Conservation (phyloP, 352 stramenopile genomes). For the Peronospora belbahrii region DNA sequence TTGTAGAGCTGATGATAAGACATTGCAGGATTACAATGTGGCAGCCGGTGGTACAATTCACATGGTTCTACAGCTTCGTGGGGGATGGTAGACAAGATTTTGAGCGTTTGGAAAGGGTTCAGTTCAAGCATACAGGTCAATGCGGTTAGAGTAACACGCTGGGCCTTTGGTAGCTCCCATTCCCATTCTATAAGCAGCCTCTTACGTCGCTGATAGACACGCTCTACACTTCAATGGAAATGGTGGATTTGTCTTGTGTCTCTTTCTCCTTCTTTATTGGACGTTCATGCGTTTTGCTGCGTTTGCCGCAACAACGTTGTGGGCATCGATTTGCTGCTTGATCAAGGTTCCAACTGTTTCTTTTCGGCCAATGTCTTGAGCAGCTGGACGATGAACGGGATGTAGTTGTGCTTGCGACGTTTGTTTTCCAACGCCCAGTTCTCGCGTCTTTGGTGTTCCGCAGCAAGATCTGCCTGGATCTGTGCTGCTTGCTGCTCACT, state of each 20-base stretch:
- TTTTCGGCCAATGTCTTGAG: constrained; percentile 89
- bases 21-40: constrained; percentile 95
- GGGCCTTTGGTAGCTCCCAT: not conserved
- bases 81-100: constrained; percentile 50
- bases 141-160: constrained; percentile 24
- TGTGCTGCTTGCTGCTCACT: constrained; percentile 34
- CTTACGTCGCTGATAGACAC: constrained; percentile 9
- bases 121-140: not conserved
- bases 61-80: constrained; percentile 98
- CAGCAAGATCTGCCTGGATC: constrained; percentile 42
- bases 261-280: constrained; percentile 15
- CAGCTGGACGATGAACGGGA: constrained; percentile 92
- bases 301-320: constrained; percentile 10
- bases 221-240: constrained; percentile 1
- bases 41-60: constrained; percentile 95
- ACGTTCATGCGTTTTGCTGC: constrained; percentile 11
- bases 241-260: constrained; percentile 1
- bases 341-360: constrained; percentile 79
- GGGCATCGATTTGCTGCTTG: constrained; percentile 46
- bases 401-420: constrained; percentile 94
- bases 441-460: constrained; percentile 61
- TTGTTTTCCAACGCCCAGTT: constrained; percentile 88
- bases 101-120: constrained; percentile 6
- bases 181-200: constrained; percentile 10
- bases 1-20: constrained; percentile 90